A percentile compares a stretch with the other conserved stretches of the same genome.
phyloP scores from a whole-genome alignment of 176 grass and related monocot species.

The Tuctoria greenei region DNA sequence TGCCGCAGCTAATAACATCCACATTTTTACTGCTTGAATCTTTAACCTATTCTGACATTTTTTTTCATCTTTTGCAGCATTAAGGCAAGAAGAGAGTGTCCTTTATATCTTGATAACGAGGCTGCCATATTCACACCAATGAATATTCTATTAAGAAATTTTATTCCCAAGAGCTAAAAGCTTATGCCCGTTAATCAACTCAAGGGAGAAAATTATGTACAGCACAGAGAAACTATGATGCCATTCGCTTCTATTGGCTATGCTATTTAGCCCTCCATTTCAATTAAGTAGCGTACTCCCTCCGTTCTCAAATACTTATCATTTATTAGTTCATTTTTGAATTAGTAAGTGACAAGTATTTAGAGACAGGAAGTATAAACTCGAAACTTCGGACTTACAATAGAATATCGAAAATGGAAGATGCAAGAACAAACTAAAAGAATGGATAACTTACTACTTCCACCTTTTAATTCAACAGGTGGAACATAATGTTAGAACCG shows the following conservation, averaged over 20 bases:
- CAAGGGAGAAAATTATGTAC: conserved; percentile 7
- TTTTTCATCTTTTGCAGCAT: neutral
- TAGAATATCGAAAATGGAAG: conserved; percentile 11
- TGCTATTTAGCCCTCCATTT: neutral
- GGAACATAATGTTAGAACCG: neutral
- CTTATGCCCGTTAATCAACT: neutral
- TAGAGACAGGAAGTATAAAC: too few species aligned
- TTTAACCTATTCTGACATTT: neutral
- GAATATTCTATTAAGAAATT: neutral
- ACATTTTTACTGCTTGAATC: neutral
- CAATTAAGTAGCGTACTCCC: neutral
- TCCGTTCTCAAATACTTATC: too few species aligned
- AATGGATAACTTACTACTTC: neutral
- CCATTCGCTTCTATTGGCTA: neutral
- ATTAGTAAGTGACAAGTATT: too few species aligned
- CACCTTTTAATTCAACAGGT: conserved; percentile 1
- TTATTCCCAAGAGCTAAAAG: neutral
- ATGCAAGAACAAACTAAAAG: conserved; percentile 34
- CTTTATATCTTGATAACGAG: neutral
- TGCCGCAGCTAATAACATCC: neutral
- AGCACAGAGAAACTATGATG: neutral
- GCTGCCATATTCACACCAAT: neutral
- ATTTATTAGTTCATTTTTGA: too few species aligned
- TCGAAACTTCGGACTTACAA: neutral
- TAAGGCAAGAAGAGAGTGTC: neutral